Conservation (phyloP, 805 yeast species). For the Yamadazyma kitorensis region DNA sequence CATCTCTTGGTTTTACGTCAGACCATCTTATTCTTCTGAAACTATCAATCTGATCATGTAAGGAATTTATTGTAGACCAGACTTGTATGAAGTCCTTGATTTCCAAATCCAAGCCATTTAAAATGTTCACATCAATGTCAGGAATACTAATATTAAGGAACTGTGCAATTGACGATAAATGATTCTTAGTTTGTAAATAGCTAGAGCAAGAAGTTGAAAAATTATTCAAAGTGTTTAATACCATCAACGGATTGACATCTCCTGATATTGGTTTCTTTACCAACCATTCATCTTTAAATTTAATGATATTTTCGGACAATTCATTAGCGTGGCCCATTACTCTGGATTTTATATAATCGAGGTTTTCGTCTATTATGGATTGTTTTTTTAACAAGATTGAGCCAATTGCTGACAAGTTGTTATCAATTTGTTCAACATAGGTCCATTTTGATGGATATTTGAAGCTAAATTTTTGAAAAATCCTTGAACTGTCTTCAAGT, state of each 20-base stretch:
- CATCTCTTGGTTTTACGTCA: constrained; percentile 39
- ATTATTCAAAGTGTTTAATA: constrained; percentile 35
- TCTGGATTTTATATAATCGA: constrained; percentile 39
- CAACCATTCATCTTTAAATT: constrained; percentile 47
- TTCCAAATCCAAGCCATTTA: constrained; percentile 43
- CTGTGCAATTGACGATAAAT: constrained; percentile 4
- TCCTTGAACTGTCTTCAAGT: constrained; percentile 1
- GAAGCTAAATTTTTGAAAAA: constrained; percentile 17
- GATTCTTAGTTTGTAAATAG: constrained; percentile 4
- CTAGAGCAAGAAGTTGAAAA: constrained; percentile 17
- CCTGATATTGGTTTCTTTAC: constrained; percentile 46
- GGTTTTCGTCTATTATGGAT: constrained; percentile 37
- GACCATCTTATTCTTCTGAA: constrained; percentile 49
- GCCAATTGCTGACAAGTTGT: constrained; percentile 40
- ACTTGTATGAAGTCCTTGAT: constrained; percentile 54
- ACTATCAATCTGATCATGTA: constrained; percentile 47
- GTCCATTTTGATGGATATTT: constrained; percentile 55
- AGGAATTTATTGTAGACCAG: constrained; percentile 58
- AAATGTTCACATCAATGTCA: constrained; percentile 13
- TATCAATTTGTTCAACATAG: constrained; percentile 60
- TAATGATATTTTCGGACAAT: constrained; percentile 27
- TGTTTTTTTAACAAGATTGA: constrained; percentile 37
- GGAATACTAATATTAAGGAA: constrained; percentile 6
- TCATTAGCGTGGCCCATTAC: constrained; percentile 39
- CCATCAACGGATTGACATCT: constrained; percentile 38